These are phyloP conservation scores for Tylopilus sp. DNA, from an alignment of 1,284 basidiomycete genomes.

Conservation along the genomic window DNA sequence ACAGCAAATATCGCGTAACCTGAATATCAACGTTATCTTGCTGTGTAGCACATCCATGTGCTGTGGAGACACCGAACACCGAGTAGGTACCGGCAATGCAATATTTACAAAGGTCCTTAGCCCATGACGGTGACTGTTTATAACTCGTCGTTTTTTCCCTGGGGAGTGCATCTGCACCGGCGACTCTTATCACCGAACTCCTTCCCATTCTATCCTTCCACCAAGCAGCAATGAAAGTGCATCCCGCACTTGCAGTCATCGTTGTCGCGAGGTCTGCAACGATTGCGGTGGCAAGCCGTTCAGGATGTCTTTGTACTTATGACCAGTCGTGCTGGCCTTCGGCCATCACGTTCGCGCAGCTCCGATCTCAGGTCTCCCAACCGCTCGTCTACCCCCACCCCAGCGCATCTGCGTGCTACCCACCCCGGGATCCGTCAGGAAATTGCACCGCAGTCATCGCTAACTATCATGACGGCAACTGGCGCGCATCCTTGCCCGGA, in stretches of 20 bases:
- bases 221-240: constrained; percentile 3
- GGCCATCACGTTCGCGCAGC: neutral
- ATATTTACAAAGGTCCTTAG: neutral
- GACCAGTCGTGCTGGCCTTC: neutral
- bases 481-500: neutral
- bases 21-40: neutral
- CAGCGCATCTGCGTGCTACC: neutral
- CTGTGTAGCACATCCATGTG: neutral
- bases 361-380: neutral
- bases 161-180: too few species aligned
- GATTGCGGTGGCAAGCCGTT: neutral
- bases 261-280: neutral
- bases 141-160: too few species aligned
- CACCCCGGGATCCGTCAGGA: neutral
- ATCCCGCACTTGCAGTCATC: neutral
- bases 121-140: neutral
- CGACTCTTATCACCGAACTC: neutral
- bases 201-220: neutral
- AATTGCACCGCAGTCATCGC: neutral
- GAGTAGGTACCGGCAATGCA: too few species aligned
- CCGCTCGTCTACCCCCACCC: neutral
- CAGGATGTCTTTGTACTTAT: neutral
- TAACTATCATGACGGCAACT: neutral
- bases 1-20: too few species aligned
- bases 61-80: neutral